Percentiles rank a stretch among this genome's conserved stretches.
Evolutionary conservation across 2,329 filamentous ascomycete genomes (phyloP).

Genomic region (Fusarium drepaniforme): DNA sequence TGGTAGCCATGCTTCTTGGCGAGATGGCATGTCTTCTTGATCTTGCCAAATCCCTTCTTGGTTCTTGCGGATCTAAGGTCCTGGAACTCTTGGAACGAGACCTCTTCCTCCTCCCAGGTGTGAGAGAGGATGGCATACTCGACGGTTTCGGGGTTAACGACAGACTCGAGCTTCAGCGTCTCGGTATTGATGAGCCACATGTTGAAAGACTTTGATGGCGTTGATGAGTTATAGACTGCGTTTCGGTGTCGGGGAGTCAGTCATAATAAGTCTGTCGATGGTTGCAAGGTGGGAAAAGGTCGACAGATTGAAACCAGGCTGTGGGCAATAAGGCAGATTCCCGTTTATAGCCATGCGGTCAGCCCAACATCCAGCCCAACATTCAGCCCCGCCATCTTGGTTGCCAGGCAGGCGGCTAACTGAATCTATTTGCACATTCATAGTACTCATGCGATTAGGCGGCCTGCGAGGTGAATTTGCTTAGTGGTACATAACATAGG

Average conservation of each 20-base stretch:
- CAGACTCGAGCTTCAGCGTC: conserved; percentile 31
- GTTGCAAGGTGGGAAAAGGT: background rate
- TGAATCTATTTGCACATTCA: too few relatives aligned
- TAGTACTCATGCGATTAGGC: too few relatives aligned
- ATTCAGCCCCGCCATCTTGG: background rate
- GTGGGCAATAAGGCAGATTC: background rate
- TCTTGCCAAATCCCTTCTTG: conserved; percentile 31
- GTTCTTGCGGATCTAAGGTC: background rate
- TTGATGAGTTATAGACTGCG: background rate
- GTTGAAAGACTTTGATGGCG: background rate
- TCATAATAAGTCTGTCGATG: background rate
- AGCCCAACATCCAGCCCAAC: background rate
- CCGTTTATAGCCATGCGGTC: background rate
- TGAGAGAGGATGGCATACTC: conserved; percentile 49
- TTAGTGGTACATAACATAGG: too few relatives aligned
- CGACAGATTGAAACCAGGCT: background rate
- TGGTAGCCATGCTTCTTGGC: conserved; percentile 35
- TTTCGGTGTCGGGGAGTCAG: background rate
- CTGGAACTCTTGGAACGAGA: conserved; percentile 42
- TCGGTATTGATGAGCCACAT: conserved; percentile 43
- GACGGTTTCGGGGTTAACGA: conserved; percentile 28
- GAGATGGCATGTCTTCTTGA: conserved; percentile 31
- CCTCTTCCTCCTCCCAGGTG: conserved; percentile 46
- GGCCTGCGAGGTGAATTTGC: too few relatives aligned
- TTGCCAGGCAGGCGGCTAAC: too few relatives aligned